These are phyloP conservation scores for Fremontodendron californicum DNA, from an alignment of 345 rosid species.

Conservation along the genomic window DNA sequence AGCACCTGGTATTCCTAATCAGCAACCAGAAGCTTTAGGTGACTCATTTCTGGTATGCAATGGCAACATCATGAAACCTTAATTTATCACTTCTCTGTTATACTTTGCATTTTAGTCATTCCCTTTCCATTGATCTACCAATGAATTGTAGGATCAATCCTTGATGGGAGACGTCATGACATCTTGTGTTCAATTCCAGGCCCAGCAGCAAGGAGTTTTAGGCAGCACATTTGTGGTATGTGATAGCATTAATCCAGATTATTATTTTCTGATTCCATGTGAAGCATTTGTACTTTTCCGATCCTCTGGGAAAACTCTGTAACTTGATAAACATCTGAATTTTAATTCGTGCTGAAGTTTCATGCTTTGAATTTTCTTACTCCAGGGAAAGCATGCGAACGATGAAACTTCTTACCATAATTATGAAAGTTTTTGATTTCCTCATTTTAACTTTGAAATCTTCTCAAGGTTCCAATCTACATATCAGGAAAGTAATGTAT, in stretches of 20 bases:
- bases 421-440: not conserved
- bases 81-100: not conserved
- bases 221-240: not conserved
- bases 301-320: no score
- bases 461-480: not conserved
- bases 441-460: not conserved
- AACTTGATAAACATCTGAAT: not conserved
- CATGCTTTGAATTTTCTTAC: not conserved
- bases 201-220: not conserved
- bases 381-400: not conserved
- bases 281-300: not conserved
- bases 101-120: not conserved
- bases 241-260: not conserved
- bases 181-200: not conserved
- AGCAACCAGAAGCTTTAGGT: not conserved
- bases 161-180: not conserved
- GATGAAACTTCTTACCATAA: not conserved
- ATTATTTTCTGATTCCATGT: not conserved
- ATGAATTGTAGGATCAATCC: slow-evolving; percentile 1
- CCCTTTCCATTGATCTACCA: not conserved
- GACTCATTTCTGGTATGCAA: not conserved
- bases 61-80: not conserved
- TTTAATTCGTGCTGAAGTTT: not conserved
- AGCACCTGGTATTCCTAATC: not conserved
- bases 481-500: not conserved